phyloP scores from a whole-genome alignment of 2,329 filamentous ascomycete genomes.

The Cryphonectria naterciae region DNA sequence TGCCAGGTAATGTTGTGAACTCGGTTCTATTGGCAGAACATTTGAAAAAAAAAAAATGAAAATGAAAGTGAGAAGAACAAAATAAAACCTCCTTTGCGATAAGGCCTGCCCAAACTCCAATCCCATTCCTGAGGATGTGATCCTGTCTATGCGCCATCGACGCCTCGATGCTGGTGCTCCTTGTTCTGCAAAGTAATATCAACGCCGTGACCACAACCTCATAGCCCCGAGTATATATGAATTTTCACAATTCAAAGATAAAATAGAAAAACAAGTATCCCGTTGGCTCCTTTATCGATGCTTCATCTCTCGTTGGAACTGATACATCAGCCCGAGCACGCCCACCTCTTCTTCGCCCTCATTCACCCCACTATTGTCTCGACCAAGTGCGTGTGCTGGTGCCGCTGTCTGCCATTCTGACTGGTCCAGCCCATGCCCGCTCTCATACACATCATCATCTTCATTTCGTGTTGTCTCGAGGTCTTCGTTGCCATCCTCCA shows the following conservation, averaged over 20 bases:
- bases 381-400: conserved; percentile 53
- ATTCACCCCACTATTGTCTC: conserved; percentile 55
- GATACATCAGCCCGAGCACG: conserved; percentile 61
- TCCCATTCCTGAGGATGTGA: background rate
- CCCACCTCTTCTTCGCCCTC: conserved; percentile 55
- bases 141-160: background rate
- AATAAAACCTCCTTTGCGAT: background rate
- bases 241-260: background rate
- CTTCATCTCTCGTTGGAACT: conserved; percentile 61
- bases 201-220: background rate
- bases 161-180: background rate
- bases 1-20: background rate
- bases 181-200: background rate
- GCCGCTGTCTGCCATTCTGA: conserved; percentile 64
- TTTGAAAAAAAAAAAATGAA: no score
- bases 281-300: conserved; percentile 38
- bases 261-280: background rate
- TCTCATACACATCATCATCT: conserved; percentile 61
- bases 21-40: background rate
- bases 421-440: conserved; percentile 56
- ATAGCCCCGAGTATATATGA: background rate
- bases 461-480: conserved; percentile 56
- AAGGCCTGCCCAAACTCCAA: background rate
- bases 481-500: conserved; percentile 50
- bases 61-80: background rate